A percentile compares a stretch with the other conserved stretches of the same genome.
Conservation (phyloP, 257 asterid species). For the Ajuga chamaepitys region DNA sequence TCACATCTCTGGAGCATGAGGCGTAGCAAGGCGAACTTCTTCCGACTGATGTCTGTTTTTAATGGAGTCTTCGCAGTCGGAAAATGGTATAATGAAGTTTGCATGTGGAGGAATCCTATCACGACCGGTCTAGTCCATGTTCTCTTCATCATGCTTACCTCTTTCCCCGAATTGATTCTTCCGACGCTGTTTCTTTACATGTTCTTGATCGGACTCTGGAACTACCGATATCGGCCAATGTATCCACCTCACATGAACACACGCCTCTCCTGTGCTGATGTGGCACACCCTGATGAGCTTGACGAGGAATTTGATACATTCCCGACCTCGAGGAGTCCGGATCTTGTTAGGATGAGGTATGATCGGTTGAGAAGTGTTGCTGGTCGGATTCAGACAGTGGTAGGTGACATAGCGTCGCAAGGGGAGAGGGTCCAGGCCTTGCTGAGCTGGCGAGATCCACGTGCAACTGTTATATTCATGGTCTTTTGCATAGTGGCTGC, state of each 20-base stretch:
- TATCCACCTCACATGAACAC: slow-evolving; percentile 93
- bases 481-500: slow-evolving; percentile 56
- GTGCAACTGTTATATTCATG: slow-evolving; percentile 70
- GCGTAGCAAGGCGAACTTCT: slow-evolving; percentile 83
- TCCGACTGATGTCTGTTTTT: slow-evolving; percentile 60
- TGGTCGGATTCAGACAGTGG: slow-evolving; percentile 70
- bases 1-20: slow-evolving; percentile 98
- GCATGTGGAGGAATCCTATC: slow-evolving; percentile 68
- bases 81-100: slow-evolving; percentile 78
- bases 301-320: slow-evolving; percentile 86
- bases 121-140: slow-evolving; percentile 70
- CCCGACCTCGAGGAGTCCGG: slow-evolving; percentile 50
- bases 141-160: slow-evolving; percentile 62
- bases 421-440: slow-evolving; percentile 86
- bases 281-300: slow-evolving; percentile 68
- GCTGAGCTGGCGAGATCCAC: slow-evolving; percentile 90
- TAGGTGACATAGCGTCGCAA: slow-evolving; percentile 81
- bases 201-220: slow-evolving; percentile 79
- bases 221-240: slow-evolving; percentile 55
- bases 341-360: slow-evolving; percentile 63
- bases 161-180: slow-evolving; percentile 65
- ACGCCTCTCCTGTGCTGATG: slow-evolving; percentile 66
- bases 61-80: slow-evolving; percentile 42
- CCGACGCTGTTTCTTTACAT: slow-evolving; percentile 73
- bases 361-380: slow-evolving; percentile 77